Conservation (phyloP, 2,329 filamentous ascomycete genomes). For the Emmonsiellopsis sp. region DNA sequence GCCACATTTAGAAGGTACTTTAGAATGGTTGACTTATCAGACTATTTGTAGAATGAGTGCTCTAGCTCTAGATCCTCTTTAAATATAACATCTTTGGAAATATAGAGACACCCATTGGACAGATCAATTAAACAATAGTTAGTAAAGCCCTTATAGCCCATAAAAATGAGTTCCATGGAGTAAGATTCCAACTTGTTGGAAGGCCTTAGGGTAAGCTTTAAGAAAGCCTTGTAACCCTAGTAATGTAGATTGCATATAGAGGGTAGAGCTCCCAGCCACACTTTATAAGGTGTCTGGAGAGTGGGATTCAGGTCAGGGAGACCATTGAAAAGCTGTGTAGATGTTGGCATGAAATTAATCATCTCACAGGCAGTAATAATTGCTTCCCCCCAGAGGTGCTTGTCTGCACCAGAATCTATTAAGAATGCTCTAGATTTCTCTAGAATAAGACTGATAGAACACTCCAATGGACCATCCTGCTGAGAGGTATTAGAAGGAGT, state of each 20-base stretch:
- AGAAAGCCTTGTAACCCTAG: no score
- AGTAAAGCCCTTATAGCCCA: no score
- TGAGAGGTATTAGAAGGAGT: not conserved
- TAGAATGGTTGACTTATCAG: not conserved
- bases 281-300: no score
- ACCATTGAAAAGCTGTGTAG: no score
- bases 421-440: not conserved
- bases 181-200: no score
- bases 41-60: not conserved
- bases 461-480: not conserved
- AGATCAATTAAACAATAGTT: not conserved
- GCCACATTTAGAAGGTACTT: not conserved
- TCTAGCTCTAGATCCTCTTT: not conserved
- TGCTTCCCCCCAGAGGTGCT: not conserved
- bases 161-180: no score
- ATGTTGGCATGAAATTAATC: no score
- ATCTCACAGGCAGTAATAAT: not conserved
- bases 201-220: no score
- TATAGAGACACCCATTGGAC: not conserved
- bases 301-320: no score
- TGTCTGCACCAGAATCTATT: not conserved
- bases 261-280: no score
- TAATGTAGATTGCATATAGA: accelerated
- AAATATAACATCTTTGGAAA: not conserved
- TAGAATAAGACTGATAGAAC: not conserved